Evolutionary conservation across 805 yeast species (phyloP).

Genomic region (Kregervanrija fluxuum): DNA sequence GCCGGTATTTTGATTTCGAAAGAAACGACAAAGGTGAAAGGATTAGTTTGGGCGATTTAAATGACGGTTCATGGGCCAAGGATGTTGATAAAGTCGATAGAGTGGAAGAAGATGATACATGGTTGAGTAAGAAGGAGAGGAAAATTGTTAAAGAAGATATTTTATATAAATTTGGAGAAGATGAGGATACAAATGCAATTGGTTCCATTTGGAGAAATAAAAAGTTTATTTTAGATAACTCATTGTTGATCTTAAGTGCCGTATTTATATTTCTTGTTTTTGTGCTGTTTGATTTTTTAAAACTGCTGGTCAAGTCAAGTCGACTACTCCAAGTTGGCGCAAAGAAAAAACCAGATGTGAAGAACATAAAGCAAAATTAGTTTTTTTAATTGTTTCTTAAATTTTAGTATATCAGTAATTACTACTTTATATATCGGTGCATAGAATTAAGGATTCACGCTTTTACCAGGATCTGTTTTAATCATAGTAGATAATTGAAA

Average conservation of each 20-base stretch:
- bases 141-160: constrained; percentile 9
- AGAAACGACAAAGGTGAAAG: constrained; percentile 38
- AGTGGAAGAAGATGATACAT: constrained; percentile 22
- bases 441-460: too few species aligned
- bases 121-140: constrained; percentile 23
- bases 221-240: constrained; percentile 45
- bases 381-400: neutral
- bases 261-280: constrained; percentile 5
- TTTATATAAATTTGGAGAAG: constrained; percentile 21
- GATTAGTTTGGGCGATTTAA: constrained; percentile 20
- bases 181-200: constrained; percentile 9
- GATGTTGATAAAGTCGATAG: constrained; percentile 12
- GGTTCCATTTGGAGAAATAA: constrained; percentile 31
- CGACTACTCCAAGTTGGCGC: too few species aligned
- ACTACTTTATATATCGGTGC: too few species aligned
- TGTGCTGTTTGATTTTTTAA: constrained; percentile 9
- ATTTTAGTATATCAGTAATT: neutral
- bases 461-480: neutral
- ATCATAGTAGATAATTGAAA: neutral
- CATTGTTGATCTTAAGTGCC: constrained; percentile 29
- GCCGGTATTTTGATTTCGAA: constrained; percentile 46
- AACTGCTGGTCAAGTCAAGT: neutral
- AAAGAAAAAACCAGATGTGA: too few species aligned
- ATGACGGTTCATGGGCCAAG: constrained; percentile 26
- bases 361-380: neutral